A percentile compares a stretch with the other conserved stretches of the same genome.
Conservation (phyloP, 2,329 filamentous ascomycete species). For the Microdochium paspali region DNA sequence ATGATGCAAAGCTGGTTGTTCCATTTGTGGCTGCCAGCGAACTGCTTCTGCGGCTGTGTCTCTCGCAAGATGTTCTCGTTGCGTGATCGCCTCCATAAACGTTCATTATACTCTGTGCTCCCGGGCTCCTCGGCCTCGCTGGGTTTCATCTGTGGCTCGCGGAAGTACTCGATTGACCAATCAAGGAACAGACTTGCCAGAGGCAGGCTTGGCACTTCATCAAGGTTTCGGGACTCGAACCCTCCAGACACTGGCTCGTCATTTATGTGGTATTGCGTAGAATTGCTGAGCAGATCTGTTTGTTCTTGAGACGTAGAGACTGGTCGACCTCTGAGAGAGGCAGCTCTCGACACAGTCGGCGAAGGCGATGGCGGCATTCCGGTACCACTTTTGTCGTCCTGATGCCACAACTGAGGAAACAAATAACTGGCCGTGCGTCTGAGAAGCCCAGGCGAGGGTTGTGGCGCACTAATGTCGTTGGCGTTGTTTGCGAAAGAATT, state of each 20-base stretch:
- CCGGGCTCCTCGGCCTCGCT: conserved; percentile 94
- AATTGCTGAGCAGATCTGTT: conserved; percentile 50
- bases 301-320: background rate
- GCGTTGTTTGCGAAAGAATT: conserved; percentile 27
- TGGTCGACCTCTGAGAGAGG: conserved; percentile 9
- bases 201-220: conserved; percentile 56
- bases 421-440: conserved; percentile 56
- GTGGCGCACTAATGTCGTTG: conserved; percentile 25
- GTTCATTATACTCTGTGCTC: conserved; percentile 90
- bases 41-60: conserved; percentile 87
- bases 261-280: conserved; percentile 67
- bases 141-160: conserved; percentile 95
- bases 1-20: conserved; percentile 74
- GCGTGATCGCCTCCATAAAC: conserved; percentile 82
- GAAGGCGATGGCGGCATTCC: background rate
- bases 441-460: conserved; percentile 47
- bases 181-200: conserved; percentile 78
- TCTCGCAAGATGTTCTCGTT: conserved; percentile 89
- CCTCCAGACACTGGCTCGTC: conserved; percentile 71
- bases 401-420: conserved; percentile 43
- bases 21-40: conserved; percentile 76
- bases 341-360: conserved; percentile 19
- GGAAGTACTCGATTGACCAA: conserved; percentile 97
- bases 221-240: conserved; percentile 54
- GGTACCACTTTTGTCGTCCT: conserved; percentile 23